These are phyloP conservation scores for Xylariaceae sp. DNA, from an alignment of 2,329 filamentous ascomycete genomes.

Conservation along the genomic window DNA sequence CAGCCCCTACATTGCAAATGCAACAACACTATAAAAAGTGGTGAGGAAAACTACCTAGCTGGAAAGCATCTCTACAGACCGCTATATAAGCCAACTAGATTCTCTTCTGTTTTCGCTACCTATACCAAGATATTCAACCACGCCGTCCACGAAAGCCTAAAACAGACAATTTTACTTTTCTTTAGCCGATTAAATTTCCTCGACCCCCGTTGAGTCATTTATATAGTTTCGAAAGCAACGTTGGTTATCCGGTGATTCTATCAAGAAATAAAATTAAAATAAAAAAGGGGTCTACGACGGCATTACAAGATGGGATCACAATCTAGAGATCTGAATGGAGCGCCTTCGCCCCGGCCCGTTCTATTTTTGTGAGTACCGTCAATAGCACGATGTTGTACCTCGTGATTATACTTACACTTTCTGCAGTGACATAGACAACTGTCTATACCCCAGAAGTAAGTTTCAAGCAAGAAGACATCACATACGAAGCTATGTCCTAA, in stretches of 20 bases:
- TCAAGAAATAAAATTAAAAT: not conserved
- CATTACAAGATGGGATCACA: slow-evolving; percentile 37
- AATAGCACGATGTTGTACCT: not conserved
- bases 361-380: slow-evolving; percentile 51
- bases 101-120: not conserved
- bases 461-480: not conserved
- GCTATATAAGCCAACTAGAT: too few species aligned
- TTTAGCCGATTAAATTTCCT: not conserved
- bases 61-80: too few species aligned
- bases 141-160: not conserved
- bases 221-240: not conserved
- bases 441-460: slow-evolving; percentile 87
- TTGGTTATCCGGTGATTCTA: not conserved
- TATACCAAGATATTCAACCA: not conserved
- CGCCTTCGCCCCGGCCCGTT: slow-evolving; percentile 40
- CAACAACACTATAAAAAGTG: too few species aligned
- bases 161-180: not conserved
- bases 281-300: too few species aligned
- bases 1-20: not conserved
- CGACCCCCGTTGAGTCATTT: too few species aligned
- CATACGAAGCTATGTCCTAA: slow-evolving; percentile 24
- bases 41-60: too few species aligned
- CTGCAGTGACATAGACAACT: slow-evolving; percentile 98
- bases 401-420: slow-evolving; percentile 44
- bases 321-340: slow-evolving; percentile 31